Base-by-base conservation (phyloP, 2,329 filamentous ascomycete species). In the Colletotrichum paranaense region DNA sequence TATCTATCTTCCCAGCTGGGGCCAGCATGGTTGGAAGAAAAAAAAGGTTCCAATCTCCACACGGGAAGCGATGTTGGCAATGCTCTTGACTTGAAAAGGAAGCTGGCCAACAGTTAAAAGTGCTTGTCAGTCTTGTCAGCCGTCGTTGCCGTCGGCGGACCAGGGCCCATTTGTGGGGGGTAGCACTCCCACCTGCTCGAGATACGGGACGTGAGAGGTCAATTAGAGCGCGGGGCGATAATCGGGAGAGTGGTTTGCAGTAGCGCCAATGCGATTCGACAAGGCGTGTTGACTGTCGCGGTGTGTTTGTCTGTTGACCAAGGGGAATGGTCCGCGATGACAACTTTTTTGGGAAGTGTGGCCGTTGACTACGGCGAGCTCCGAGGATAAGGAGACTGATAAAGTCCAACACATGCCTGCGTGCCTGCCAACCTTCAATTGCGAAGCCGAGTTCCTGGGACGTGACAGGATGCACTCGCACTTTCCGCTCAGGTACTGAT, bases 201-300 rank as follows among this genome's bases (percentile, higher is more conserved):
- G 66, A 66, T 75, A 73, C 72, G 74, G 67, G 46, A 53, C 72
- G 62, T 79, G 75, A 79, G 74, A 78, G 77, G 78, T 76, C 77
- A 77, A 74, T 74, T 58, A 19, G 60, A 19, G 24, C 60, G 58
- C 30, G 62, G 72, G 65, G 71, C 73, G 52, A 64, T 65, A 69
- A 66, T 67, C 38, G 62, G 63, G 30, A 30, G 26, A 30, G 59
- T 67, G 32, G 22, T 55, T 65, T 56, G 72, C 72, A 74, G 72
- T 74, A 74, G 72, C 68, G 72, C 59, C 59, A 22, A 58, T 58
- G 49, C 26, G 32, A 55, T 28, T 38, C 9, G 60, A 49, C 42
- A 62, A 30, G 42, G 38, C 38, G 38, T 42, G 38, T 42, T 16
- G 38, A 42, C 38, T 42, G 38, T 42, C 38, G 38, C 14, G 14